Evolutionary conservation across 1,284 basidiomycete species (phyloP).

Genomic region (Trichosporon asahii): DNA sequence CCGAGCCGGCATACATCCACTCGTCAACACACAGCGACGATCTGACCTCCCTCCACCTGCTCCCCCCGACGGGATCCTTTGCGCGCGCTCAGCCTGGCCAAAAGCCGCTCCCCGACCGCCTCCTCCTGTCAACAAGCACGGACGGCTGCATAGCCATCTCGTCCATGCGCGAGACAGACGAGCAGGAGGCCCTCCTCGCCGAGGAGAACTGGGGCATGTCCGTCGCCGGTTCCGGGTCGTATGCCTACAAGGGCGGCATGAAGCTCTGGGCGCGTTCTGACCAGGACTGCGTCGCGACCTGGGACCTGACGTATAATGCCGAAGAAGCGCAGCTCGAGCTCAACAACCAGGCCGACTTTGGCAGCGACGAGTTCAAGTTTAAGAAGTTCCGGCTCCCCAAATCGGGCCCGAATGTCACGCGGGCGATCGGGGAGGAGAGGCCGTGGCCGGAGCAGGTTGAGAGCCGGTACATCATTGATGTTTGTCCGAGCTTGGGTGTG

Average conservation of each 20-base stretch:
- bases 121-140: constrained; percentile 54
- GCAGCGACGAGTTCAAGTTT: constrained; percentile 39
- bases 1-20: constrained; percentile 50
- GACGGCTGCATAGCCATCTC: constrained; percentile 54
- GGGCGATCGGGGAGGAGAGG: constrained; percentile 37
- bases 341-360: constrained; percentile 30
- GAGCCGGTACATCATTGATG: constrained; percentile 48
- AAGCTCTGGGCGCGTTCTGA: constrained; percentile 51
- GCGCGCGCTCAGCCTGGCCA: constrained; percentile 21
- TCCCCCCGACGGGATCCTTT: constrained; percentile 46
- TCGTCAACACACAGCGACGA: constrained; percentile 56
- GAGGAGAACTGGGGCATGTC: constrained; percentile 51
- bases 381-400: constrained; percentile 30
- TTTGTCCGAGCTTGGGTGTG: constrained; percentile 45
- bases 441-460: constrained; percentile 29
- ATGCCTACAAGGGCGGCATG: constrained; percentile 34
- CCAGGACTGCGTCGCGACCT: constrained; percentile 49
- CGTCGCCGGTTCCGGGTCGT: constrained; percentile 42
- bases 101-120: constrained; percentile 30
- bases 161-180: constrained; percentile 52
- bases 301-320: constrained; percentile 31
- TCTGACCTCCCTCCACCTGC: constrained; percentile 53
- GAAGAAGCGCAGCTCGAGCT: constrained; percentile 45
- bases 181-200: constrained; percentile 53
- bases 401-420: constrained; percentile 27